Evolutionary conservation across 257 asterid genomes (phyloP).

Genomic region (Solanum chiquidenum): DNA sequence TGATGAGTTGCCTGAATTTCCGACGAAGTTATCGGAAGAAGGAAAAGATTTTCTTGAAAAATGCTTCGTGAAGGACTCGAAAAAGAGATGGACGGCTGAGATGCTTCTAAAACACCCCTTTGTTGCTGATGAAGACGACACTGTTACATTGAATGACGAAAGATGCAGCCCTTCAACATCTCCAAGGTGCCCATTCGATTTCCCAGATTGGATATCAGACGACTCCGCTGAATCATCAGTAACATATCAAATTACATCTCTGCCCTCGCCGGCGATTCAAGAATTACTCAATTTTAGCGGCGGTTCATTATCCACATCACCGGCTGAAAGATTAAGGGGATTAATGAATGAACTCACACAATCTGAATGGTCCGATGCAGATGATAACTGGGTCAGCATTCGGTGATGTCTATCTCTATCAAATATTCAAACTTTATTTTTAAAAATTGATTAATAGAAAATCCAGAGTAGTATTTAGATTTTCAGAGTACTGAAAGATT

Average conservation of each 20-base stretch:
- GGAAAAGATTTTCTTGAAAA: slow-evolving; percentile 54
- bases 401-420: slow-evolving; percentile 27
- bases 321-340: slow-evolving; percentile 34
- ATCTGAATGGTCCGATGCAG: slow-evolving; percentile 36
- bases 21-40: slow-evolving; percentile 33
- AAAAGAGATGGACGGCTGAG: slow-evolving; percentile 82
- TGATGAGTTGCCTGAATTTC: slow-evolving; percentile 49
- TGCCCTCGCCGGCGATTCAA: slow-evolving; percentile 24
- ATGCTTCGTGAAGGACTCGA: slow-evolving; percentile 60
- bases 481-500: slow-evolving; percentile 3
- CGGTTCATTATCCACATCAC: slow-evolving; percentile 12
- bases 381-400: slow-evolving; percentile 56
- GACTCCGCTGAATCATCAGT: slow-evolving; percentile 4
- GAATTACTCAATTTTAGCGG: slow-evolving; percentile 4
- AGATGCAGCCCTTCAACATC: slow-evolving; percentile 18
- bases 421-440: neutral
- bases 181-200: slow-evolving; percentile 70
- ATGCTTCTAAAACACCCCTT: slow-evolving; percentile 80
- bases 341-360: slow-evolving; percentile 9
- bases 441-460: neutral
- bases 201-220: slow-evolving; percentile 49
- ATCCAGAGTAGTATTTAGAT: neutral
- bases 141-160: slow-evolving; percentile 1
- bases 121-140: slow-evolving; percentile 10
- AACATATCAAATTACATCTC: slow-evolving; percentile 26